These are phyloP conservation scores for Yarrowia keelungensis DNA, from an alignment of 805 yeast genomes.

Conservation along the genomic window DNA sequence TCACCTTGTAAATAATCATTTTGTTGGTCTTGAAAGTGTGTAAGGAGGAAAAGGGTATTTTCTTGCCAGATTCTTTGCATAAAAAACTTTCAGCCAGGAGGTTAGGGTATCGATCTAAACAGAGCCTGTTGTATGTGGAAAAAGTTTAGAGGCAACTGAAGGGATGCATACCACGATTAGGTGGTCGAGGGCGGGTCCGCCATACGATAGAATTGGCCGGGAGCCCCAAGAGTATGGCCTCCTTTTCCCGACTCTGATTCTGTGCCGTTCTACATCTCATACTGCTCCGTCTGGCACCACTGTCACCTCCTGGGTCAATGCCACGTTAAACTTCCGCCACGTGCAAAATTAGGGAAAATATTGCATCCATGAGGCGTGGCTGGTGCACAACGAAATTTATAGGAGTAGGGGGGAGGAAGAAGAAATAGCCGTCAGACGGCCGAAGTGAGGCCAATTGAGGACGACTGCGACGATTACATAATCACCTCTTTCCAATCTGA, in stretches of 20 bases:
- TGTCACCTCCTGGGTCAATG: constrained; percentile 17
- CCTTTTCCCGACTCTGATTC: not conserved
- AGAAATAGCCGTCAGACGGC: no score
- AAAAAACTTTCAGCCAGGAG: constrained; percentile 25
- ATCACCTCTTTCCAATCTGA: no score
- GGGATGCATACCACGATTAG: not conserved
- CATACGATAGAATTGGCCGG: not conserved
- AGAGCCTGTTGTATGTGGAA: not conserved
- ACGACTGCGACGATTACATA: no score
- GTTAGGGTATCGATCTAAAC: constrained; percentile 15
- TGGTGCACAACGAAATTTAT: constrained; percentile 1
- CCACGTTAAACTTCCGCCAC: constrained; percentile 37
- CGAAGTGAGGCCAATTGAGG: no score
- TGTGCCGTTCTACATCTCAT: not conserved
- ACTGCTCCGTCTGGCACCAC: no score
- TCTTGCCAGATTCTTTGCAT: constrained; percentile 23
- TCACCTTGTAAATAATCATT: constrained; percentile 39
- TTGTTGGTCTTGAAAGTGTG: constrained; percentile 26
- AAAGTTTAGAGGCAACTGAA: constrained; percentile 31
- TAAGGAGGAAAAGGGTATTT: constrained; percentile 27
- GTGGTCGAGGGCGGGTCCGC: not conserved
- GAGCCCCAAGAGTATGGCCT: not conserved
- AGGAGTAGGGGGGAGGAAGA: no score
- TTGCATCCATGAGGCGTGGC: constrained; percentile 28
- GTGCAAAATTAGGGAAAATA: constrained; percentile 24